These are phyloP conservation scores for Myxozyma sirexii DNA, from an alignment of 805 yeast species.

Conservation along the genomic window DNA sequence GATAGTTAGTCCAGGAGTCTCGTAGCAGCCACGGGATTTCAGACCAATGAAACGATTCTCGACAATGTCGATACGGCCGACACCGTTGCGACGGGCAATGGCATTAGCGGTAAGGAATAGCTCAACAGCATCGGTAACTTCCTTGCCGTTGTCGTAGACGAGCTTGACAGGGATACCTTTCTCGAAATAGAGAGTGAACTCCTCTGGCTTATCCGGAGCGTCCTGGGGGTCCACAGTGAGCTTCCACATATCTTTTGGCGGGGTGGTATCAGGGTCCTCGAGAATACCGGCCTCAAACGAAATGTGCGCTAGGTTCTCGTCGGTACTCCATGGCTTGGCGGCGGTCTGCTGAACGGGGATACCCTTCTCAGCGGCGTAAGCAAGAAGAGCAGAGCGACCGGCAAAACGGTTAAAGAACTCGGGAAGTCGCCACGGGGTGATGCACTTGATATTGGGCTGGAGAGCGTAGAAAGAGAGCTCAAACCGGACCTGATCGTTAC, in stretches of 20 bases:
- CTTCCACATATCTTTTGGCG: slow-evolving; percentile 99
- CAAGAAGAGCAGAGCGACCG: slow-evolving; percentile 95
- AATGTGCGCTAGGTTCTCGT: slow-evolving; percentile 98
- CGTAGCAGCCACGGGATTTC: slow-evolving; percentile 99
- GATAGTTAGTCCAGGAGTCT: slow-evolving; percentile 96
- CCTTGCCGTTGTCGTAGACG: slow-evolving; percentile 58
- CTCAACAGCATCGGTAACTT: slow-evolving; percentile 85
- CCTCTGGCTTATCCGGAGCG: slow-evolving; percentile 93
- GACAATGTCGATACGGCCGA: slow-evolving; percentile 98
- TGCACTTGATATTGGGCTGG: slow-evolving; percentile 94
- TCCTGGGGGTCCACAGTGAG: slow-evolving; percentile 93
- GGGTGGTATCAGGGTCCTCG: slow-evolving; percentile 98
- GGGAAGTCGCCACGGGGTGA: slow-evolving; percentile 99
- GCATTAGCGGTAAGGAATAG: slow-evolving; percentile 90
- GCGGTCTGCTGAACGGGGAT: slow-evolving; percentile 97
- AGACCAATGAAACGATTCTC: slow-evolving; percentile 99
- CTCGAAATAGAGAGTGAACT: slow-evolving; percentile 75
- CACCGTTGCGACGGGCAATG: slow-evolving; percentile 98
- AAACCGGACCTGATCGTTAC: slow-evolving; percentile 98
- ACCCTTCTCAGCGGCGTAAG: slow-evolving; percentile 86
- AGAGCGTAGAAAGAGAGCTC: slow-evolving; percentile 96
- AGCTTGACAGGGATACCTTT: slow-evolving; percentile 89
- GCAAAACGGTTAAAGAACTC: slow-evolving; percentile 92
- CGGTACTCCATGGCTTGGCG: slow-evolving; percentile 99
- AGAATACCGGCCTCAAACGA: slow-evolving; percentile 99